These are phyloP conservation scores for Purpureocillium lavendulum DNA, from an alignment of 2,329 filamentous ascomycete species.

Conservation along the genomic window DNA sequence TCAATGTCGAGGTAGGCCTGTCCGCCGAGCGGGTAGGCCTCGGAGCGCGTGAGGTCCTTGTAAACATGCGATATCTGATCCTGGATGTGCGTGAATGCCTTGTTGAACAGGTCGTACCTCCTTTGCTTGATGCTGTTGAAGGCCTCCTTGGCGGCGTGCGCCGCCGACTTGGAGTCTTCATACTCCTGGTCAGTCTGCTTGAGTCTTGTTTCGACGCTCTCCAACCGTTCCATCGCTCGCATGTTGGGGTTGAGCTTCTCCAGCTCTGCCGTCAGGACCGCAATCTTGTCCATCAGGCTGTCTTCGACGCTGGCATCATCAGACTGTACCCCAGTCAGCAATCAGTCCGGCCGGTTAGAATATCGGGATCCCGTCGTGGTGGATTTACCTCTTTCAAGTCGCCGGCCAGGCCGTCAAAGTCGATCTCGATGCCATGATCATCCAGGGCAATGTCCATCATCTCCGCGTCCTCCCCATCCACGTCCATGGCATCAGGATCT, in stretches of 20 bases:
- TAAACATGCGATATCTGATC: constrained; percentile 93
- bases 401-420: constrained; percentile 75
- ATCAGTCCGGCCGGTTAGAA: too few relatives aligned
- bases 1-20: constrained; percentile 81
- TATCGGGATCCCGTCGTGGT: too few relatives aligned
- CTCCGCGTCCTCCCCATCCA: constrained; percentile 61
- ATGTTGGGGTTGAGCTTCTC: constrained; percentile 97
- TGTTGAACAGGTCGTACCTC: constrained; percentile 87
- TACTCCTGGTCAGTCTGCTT: constrained; percentile 83
- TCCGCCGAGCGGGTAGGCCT: constrained; percentile 89
- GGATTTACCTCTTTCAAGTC: constrained; percentile 66
- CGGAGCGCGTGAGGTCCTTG: constrained; percentile 84
- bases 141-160: constrained; percentile 67
- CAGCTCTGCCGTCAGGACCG: constrained; percentile 65
- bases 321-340: constrained; percentile 44
- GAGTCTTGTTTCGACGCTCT: constrained; percentile 75
- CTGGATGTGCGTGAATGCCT: constrained; percentile 88
- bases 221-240: constrained; percentile 85
- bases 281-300: constrained; percentile 68
- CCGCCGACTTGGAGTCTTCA: constrained; percentile 69
- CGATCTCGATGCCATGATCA: constrained; percentile 84
- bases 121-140: constrained; percentile 77
- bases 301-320: constrained; percentile 65
- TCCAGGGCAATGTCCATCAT: constrained; percentile 61
- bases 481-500: constrained; percentile 85